Percentiles rank a stretch among this genome's conserved stretches.
Evolutionary conservation across 2,329 filamentous ascomycete species (phyloP).

Genomic region (Endothia cerciana): DNA sequence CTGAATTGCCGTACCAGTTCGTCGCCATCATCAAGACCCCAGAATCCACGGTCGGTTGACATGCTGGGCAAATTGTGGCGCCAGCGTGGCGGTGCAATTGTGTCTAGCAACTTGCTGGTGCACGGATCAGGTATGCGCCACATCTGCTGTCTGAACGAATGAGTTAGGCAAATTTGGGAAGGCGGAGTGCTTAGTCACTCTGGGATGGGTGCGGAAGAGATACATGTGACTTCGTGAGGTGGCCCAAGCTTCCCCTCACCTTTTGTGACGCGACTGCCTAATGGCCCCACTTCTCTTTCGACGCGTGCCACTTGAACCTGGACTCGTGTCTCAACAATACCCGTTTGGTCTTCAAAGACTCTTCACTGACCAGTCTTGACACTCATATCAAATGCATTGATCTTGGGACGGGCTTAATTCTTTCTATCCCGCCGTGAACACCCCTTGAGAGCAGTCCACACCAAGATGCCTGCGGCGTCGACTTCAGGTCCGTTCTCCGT

Average conservation of each 20-base stretch:
- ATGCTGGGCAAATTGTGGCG: constrained; percentile 7
- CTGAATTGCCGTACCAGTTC: background rate
- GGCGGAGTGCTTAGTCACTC: background rate
- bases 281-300: background rate
- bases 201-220: too few relatives aligned
- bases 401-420: too few relatives aligned
- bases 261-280: constrained; percentile 15
- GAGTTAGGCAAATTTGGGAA: too few relatives aligned
- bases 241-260: background rate
- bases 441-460: background rate
- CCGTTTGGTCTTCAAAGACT: background rate
- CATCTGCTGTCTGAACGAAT: background rate
- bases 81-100: background rate
- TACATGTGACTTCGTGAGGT: constrained; percentile 22
- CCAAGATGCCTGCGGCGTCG: constrained; percentile 33
- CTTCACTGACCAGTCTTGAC: background rate
- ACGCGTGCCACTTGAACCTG: constrained; percentile 20
- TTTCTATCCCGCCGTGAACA: background rate
- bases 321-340: background rate
- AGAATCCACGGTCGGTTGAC: background rate
- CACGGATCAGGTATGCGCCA: background rate
- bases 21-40: background rate
- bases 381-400: constrained; percentile 1
- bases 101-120: too few relatives aligned
- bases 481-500: constrained; percentile 32